Base-by-base conservation (phyloP, 768 basidiomycete genomes). In the Boletus pseudo-olivaceus region DNA sequence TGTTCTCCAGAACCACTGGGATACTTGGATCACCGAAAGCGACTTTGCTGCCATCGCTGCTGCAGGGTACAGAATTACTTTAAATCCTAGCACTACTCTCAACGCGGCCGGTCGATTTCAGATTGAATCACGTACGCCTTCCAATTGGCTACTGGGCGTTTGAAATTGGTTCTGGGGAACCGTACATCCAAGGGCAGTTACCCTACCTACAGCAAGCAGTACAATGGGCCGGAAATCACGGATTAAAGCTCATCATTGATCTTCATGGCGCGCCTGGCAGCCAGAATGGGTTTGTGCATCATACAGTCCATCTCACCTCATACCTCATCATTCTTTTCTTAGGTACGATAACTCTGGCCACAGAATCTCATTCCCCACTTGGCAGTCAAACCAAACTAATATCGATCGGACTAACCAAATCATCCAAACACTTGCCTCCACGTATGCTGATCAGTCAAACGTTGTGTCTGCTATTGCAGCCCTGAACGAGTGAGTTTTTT, bases 111-210 rank as follows among this genome's bases (percentile, higher is more conserved):
- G 38, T 43, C 56, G 26, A 48, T 50, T 47, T 43, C 20, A 88
- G 89, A 15, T 74, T 92, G 49, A 93, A 91, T 64, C 89, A 91
- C 68, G 86, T 93, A 52, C 83, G 90, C 43, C 64, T 93, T 35
- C 90, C 91, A 14, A 89, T 95, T 41, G 93, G 92, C 12, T 96
- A 90, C 69, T 95, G 90, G 90, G 91, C 88, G 1, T 92, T 86
- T 62, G 90, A 94, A 54, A 83, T 92, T 34, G 78, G 80, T 20
- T 75, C 77, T 12, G 89, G 89, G 5, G 87, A 93, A 62, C 92
- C 91, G 7, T 92, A 79, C 67, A 82, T 90, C 54, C 80, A 82
- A 69, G 90, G 90, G 12, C 90, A 91, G 67, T 73, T 88, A 33
- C 78, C 83, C 19, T 91, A 87, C 70, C 73, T 92, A 20, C 59